phyloP scores from a whole-genome alignment of 176 grass and related monocot genomes.

The Zoysia japonica region DNA sequence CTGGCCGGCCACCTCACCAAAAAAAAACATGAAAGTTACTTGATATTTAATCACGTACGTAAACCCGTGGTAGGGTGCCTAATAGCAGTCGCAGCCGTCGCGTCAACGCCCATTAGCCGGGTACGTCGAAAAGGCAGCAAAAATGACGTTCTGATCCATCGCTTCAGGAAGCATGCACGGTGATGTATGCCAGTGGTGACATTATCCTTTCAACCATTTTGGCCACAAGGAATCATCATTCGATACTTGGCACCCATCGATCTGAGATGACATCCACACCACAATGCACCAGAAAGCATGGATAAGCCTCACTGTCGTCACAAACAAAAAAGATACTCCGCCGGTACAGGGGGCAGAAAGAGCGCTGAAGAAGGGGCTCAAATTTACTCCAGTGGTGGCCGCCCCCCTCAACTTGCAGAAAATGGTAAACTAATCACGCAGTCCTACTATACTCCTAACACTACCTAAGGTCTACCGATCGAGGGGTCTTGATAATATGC shows the following conservation, averaged over 20 bases:
- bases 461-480: too few species aligned
- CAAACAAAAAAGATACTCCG: neutral
- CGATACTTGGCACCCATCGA: neutral
- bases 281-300: neutral
- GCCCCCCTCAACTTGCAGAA: too few species aligned
- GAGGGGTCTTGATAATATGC: too few species aligned
- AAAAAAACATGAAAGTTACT: neutral
- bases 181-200: neutral
- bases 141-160: too few species aligned
- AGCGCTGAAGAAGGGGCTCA: neutral
- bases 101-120: slow-evolving; percentile 1
- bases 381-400: neutral
- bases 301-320: neutral
- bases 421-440: too few species aligned
- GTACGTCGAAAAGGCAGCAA: too few species aligned
- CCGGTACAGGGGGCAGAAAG: too few species aligned
- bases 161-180: too few species aligned
- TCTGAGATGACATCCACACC: too few species aligned
- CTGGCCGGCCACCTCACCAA: neutral
- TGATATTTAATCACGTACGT: neutral
- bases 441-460: too few species aligned
- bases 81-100: neutral
- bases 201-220: neutral
- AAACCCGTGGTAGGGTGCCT: neutral
- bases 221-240: too few species aligned